Evolutionary conservation across 2,329 filamentous ascomycete genomes (phyloP).

Genomic region (Rhinocladiella mackenziei): DNA sequence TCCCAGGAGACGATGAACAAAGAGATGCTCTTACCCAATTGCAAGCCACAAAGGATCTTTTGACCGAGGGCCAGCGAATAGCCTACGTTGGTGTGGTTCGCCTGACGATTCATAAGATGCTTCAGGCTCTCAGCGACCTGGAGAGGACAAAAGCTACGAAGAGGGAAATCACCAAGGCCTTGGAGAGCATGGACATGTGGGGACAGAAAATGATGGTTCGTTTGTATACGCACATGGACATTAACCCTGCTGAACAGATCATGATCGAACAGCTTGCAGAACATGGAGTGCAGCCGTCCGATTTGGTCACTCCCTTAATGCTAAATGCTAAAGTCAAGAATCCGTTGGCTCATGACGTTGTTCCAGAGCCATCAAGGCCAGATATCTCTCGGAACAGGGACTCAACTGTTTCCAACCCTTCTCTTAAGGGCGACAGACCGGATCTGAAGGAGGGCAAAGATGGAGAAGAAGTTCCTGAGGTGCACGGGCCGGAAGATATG

Average conservation of each 20-base stretch:
- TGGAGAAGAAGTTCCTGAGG: conserved; percentile 69
- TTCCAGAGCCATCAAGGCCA: conserved; percentile 18
- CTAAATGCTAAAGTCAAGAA: conserved; percentile 90
- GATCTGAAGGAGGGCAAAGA: conserved; percentile 53
- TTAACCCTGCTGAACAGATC: conserved; percentile 79
- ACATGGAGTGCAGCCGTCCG: conserved; percentile 79
- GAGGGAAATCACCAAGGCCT: conserved; percentile 65
- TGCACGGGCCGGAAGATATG: conserved; percentile 77
- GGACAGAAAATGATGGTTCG: conserved; percentile 97
- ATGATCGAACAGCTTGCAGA: conserved; percentile 98
- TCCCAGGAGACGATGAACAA: conserved; percentile 69
- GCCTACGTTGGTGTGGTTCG: conserved; percentile 91
- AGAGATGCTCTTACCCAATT: conserved; percentile 85
- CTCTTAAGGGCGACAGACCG: conserved; percentile 1
- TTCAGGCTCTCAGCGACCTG: conserved; percentile 61
- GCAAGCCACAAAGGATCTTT: conserved; percentile 88
- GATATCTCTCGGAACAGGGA: conserved; percentile 31
- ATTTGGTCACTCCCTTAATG: conserved; percentile 83
- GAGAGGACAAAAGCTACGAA: conserved; percentile 63
- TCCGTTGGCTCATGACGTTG: conserved; percentile 64
- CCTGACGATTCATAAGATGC: conserved; percentile 74
- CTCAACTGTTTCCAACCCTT: conserved; percentile 36
- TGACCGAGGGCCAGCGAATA: conserved; percentile 92
- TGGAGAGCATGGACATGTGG: conserved; percentile 89
- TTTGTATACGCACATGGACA: conserved; percentile 94